These are phyloP conservation scores for Aureobasidium uvarum DNA, from an alignment of 2,329 filamentous ascomycete genomes.

Conservation along the genomic window DNA sequence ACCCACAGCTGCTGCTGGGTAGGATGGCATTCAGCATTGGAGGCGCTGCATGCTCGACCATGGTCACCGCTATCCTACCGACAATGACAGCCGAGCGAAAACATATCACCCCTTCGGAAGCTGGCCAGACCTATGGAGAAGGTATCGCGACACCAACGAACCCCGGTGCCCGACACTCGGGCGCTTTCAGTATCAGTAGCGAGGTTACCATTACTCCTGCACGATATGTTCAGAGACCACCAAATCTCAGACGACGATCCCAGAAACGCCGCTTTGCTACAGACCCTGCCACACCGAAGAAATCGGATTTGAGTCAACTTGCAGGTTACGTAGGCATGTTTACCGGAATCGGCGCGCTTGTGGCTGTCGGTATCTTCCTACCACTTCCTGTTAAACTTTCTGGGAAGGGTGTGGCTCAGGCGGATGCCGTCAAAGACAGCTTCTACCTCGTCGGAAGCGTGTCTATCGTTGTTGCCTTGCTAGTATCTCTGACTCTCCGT, in stretches of 20 bases:
- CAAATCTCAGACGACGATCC: constrained; percentile 16
- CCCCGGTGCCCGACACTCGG: constrained; percentile 53
- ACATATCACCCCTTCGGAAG: background rate
- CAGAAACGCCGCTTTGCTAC: constrained; percentile 11
- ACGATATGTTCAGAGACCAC: constrained; percentile 40
- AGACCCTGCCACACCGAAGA: constrained; percentile 1
- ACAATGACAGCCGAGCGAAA: constrained; percentile 53
- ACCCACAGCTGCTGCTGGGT: constrained; percentile 81
- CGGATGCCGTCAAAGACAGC: constrained; percentile 72
- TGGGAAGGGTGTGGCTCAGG: constrained; percentile 67
- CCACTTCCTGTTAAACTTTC: constrained; percentile 82
- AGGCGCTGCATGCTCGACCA: constrained; percentile 78
- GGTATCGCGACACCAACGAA: constrained; percentile 36
- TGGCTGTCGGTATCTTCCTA: constrained; percentile 78
- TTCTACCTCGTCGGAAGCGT: constrained; percentile 83
- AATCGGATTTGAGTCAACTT: constrained; percentile 49
- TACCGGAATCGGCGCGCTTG: constrained; percentile 84
- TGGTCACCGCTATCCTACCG: constrained; percentile 95
- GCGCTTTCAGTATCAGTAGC: constrained; percentile 67
- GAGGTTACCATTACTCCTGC: constrained; percentile 71
- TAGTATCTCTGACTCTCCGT: constrained; percentile 76
- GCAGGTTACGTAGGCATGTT: constrained; percentile 90
- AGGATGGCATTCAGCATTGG: constrained; percentile 86
- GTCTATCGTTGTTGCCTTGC: constrained; percentile 67
- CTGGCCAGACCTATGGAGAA: constrained; percentile 32